Base-by-base conservation (phyloP, 2,329 filamentous ascomycete genomes). In the Colletotrichum acutatum region DNA sequence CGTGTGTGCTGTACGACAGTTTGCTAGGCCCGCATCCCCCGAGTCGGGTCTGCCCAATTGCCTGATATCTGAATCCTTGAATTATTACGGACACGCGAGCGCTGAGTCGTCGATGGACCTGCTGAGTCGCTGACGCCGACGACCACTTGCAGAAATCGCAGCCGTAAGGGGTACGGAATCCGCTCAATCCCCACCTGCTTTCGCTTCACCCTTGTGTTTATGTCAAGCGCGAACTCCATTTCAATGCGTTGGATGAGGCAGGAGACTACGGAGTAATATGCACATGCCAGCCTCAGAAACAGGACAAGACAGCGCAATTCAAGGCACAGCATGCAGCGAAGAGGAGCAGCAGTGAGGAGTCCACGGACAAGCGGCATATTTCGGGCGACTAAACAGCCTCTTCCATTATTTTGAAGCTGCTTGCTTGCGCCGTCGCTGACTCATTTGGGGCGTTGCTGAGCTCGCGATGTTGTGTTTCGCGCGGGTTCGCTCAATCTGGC, bases 61-160 rank as follows among this genome's bases (percentile, higher is more conserved):
- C 34, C 37, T 22, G 42, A 49, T 19, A 24, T 30, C 37, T 49
- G 46, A 42, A 42, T 16, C 42, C 30, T 59, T 46, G 24, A 42
- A 49, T 62, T 53, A 49, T 26, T 57, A 57, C 46, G 32, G 57
- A 52, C 28, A 42, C 54, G 37, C 46, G 46, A 42, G 56, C 32
- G 16, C 49, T 49, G 64, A 58, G 69, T 71, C 70, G 59, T 59
- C 59, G 53, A 69, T 69, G 24, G 53, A 28, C 28, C 59, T n/a
- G 66, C 67, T 54, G 56, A 65, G 59, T 72, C 70, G 70, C 66
- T 61, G 70, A 61, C 54, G 60, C 59, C 66, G 56, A 72, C 69
- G 42, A 54, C 57, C 49, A 22, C 49, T 7, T 14, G 56, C 37
- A 52, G 52, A 24, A 28, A 28, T 30, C 26, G 49, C 28, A 49